Percentiles rank a stretch among this genome's conserved stretches.
phyloP scores from a whole-genome alignment of 306 rosid species.

The Trichosanthes cucumerina region DNA sequence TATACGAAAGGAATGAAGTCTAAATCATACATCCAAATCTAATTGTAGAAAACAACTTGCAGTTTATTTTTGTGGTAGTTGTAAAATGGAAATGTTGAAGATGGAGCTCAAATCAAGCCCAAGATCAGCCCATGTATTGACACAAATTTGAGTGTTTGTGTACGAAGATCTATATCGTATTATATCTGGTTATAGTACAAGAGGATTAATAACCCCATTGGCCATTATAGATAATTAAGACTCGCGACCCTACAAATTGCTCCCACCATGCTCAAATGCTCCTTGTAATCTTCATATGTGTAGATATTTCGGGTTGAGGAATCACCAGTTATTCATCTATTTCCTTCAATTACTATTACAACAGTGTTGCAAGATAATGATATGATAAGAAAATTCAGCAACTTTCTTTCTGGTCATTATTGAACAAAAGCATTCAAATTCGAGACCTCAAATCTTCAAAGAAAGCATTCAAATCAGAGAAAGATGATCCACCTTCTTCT shows the following conservation, averaged over 20 bases:
- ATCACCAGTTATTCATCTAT: background rate
- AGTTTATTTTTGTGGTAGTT: background rate
- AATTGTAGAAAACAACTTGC: background rate
- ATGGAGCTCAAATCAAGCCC: background rate
- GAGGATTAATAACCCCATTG: background rate
- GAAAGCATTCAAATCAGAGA: constrained; percentile 14
- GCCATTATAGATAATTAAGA: background rate
- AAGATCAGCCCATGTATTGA: background rate
- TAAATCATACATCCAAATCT: background rate
- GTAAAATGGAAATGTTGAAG: background rate
- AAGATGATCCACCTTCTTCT: constrained; percentile 22
- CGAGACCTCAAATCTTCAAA: constrained; percentile 15
- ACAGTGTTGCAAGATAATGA: background rate
- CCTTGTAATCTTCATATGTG: background rate
- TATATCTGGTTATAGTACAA: background rate
- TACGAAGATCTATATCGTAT: background rate
- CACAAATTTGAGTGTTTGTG: background rate
- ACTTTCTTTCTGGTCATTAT: background rate
- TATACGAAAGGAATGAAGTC: background rate
- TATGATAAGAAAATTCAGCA: background rate
- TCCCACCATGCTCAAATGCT: background rate
- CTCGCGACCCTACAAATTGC: background rate
- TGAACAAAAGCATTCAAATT: constrained; percentile 1
- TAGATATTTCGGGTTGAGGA: background rate
- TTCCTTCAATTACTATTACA: background rate